Base-by-base conservation (phyloP, 2,329 filamentous ascomycete genomes). In the Colletotrichum phormii region DNA sequence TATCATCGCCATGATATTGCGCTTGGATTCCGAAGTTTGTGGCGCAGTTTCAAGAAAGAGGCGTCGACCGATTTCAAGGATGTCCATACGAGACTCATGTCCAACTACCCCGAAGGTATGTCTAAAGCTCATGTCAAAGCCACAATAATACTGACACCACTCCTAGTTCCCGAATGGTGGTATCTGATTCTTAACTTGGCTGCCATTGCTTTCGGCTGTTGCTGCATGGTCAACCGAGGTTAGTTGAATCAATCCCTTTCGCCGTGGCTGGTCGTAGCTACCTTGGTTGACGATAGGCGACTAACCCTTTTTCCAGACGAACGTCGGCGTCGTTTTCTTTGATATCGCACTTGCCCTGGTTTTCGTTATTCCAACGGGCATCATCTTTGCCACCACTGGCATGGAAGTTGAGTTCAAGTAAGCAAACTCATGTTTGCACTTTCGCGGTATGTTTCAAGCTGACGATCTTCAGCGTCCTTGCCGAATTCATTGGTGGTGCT, bases 21-120 rank as follows among this genome's bases (percentile, higher is more conserved):
- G 26, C 77, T 81, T 35, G 84, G 82, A 1, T 78, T 85, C 63
- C 77, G 77, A 37, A 81, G 80, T 46, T 75, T 82, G 13, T 76
- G 77, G n/a, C 35, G 64, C 18, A 82, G 77, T 60, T 79, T 79
- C 7, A 80, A 79, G 75, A 77, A 77, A 63, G 65, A 72, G 9
- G 64, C 77, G 0, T 64, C 67, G n/a, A 75, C 80, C 22, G 67
- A 77, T 9, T 75, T 64, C 4, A 75, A 78, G 24, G 84, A 86
- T 72, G 78, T 86, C 2, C 86, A 88, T 76, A 84, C 83, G 68
- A 81, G 84, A 2, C 81, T 88, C 24, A 88, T 89, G 86, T 77
- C 78, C 12, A 75, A 75, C 0, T 88, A 89, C 74, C 80, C 79
- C 4, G 85, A 87, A 74, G 68, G 68, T 71, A 55, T 2, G 35